Conservation (phyloP, 805 yeast species). For the Pichia nanzhaoensis region DNA sequence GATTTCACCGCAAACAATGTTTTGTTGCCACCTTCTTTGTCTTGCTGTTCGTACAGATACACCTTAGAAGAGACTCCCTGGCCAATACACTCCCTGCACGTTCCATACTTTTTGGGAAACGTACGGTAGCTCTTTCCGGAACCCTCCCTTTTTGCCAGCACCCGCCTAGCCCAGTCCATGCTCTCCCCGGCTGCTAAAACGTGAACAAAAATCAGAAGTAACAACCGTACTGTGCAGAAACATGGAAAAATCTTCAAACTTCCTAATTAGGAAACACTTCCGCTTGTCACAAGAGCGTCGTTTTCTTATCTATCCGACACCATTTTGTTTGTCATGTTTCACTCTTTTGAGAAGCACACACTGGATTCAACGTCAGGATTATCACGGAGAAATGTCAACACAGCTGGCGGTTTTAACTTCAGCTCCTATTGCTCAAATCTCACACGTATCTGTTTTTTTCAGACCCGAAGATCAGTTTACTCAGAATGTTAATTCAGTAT, state of each 20-base stretch:
- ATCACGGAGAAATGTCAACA: not conserved
- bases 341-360: not conserved
- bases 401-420: not conserved
- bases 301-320: too few relatives aligned
- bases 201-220: too few relatives aligned
- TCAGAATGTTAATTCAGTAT: not conserved
- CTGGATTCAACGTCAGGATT: not conserved
- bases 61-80: conserved; percentile 9
- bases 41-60: not conserved
- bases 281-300: too few relatives aligned
- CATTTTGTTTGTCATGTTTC: too few relatives aligned
- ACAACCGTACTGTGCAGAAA: not conserved
- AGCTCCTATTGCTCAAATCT: conserved; percentile 1
- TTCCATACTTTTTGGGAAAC: conserved; percentile 10
- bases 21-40: not conserved
- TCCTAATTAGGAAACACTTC: too few relatives aligned
- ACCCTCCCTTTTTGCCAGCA: not conserved
- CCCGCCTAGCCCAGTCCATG: not conserved
- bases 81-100: not conserved
- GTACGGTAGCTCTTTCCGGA: not conserved
- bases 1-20: conserved; percentile 38
- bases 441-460: conserved; percentile 2
- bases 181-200: too few relatives aligned
- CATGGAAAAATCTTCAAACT: not conserved
- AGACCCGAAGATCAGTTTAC: not conserved